phyloP scores from a whole-genome alignment of 2,329 filamentous ascomycete species.

The Ambrosiella beaveri region DNA sequence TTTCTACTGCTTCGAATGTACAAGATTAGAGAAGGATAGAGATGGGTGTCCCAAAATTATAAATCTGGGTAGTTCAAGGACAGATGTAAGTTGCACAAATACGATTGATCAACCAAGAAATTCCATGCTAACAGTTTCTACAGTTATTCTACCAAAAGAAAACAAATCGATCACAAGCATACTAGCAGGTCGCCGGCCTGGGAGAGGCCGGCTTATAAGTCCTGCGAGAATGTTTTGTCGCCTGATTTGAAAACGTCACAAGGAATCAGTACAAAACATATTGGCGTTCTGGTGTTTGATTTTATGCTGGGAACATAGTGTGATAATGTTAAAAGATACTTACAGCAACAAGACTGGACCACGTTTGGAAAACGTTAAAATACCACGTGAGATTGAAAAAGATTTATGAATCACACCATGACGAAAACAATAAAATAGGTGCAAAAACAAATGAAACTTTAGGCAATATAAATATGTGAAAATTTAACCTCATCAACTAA shows the following conservation, averaged over 20 bases:
- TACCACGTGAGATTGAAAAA: not conserved
- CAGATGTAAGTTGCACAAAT: conserved; percentile 47
- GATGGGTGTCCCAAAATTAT: conserved; percentile 99
- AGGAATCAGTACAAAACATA: too few relatives aligned
- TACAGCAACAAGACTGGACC: too few relatives aligned
- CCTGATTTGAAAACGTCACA: too few relatives aligned
- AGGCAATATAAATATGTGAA: not conserved
- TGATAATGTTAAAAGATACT: too few relatives aligned
- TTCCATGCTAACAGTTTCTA: conserved; percentile 17
- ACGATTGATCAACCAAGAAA: too few relatives aligned
- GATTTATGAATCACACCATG: not conserved
- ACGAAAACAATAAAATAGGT: not conserved
- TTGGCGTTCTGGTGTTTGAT: not conserved
- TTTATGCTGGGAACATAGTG: too few relatives aligned
- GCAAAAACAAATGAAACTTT: not conserved
- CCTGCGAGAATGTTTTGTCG: too few relatives aligned
- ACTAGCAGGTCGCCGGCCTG: conserved; percentile 33
- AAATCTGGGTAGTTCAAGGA: conserved; percentile 86
- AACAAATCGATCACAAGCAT: conserved; percentile 40
- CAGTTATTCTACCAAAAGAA: conserved; percentile 51
- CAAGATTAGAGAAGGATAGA: conserved; percentile 84
- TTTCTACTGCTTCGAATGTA: conserved; percentile 99
- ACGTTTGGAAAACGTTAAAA: not conserved
- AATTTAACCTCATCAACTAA: too few relatives aligned
- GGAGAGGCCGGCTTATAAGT: conserved; percentile 14